Evolutionary conservation across 352 stramenopile genomes (phyloP).

Genomic region (Globisporangium perplexum): DNA sequence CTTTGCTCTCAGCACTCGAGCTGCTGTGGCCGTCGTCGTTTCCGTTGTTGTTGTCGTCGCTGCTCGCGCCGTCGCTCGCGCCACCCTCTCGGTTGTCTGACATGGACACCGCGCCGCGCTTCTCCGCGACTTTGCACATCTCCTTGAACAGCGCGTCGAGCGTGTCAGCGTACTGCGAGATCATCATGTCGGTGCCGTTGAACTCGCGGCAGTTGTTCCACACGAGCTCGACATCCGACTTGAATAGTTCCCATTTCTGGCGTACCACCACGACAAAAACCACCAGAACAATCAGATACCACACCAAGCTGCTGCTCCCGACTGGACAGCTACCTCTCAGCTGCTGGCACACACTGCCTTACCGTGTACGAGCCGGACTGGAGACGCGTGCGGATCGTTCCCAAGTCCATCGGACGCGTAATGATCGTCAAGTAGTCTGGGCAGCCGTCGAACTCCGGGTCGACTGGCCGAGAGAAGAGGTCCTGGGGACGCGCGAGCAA

Average conservation of each 20-base stretch:
- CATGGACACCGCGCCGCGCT: constrained; percentile 45
- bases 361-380: constrained; percentile 65
- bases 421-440: constrained; percentile 83
- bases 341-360: constrained; percentile 1
- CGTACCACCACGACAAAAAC: constrained; percentile 6
- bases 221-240: constrained; percentile 69
- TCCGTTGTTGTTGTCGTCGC: constrained; percentile 26
- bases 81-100: constrained; percentile 6
- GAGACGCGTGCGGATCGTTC: constrained; percentile 66
- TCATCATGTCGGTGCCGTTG: constrained; percentile 68
- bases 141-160: constrained; percentile 57
- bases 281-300: background rate
- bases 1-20: constrained; percentile 40
- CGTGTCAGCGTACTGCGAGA: constrained; percentile 71
- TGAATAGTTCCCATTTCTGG: constrained; percentile 76
- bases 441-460: constrained; percentile 77
- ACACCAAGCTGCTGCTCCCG: background rate
- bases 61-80: constrained; percentile 20
- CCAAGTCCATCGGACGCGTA: constrained; percentile 80
- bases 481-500: constrained; percentile 31
- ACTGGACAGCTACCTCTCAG: no score
- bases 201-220: constrained; percentile 84
- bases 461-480: constrained; percentile 78
- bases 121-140: constrained; percentile 57
- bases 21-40: constrained; percentile 16